Percentiles rank a stretch among this genome's conserved stretches.
Conservation (phyloP, 352 stramenopile genomes). For the Globisporangium orthogonon region DNA sequence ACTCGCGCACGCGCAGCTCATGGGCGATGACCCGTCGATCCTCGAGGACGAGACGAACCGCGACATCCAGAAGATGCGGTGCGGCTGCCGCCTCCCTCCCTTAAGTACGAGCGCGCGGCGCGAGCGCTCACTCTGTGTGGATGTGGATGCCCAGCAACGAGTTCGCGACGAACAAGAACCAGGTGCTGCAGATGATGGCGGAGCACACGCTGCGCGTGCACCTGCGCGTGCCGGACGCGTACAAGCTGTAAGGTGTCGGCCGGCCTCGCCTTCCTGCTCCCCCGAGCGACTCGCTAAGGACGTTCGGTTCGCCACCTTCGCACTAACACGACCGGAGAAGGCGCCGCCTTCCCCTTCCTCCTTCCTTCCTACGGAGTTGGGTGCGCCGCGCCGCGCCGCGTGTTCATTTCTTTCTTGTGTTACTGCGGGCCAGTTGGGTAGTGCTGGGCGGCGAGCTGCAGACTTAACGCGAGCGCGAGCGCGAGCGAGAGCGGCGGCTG, state of each 20-base stretch:
- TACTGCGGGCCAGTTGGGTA: too few species aligned
- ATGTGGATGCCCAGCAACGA: constrained; percentile 23
- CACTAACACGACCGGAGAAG: too few species aligned
- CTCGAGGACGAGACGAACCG: constrained; percentile 71
- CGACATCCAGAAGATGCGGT: constrained; percentile 82
- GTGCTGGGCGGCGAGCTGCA: too few species aligned
- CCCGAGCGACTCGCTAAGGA: too few species aligned
- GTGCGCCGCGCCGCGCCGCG: too few species aligned
- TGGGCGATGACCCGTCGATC: constrained; percentile 73
- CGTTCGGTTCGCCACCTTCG: too few species aligned
- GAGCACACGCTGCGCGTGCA: constrained; percentile 63
- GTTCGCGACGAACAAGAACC: constrained; percentile 63
- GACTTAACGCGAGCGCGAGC: constrained; percentile 3
- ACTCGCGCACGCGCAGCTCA: constrained; percentile 28
- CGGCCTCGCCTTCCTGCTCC: too few species aligned
- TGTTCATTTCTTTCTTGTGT: too few species aligned
- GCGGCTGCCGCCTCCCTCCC: constrained; percentile 5
- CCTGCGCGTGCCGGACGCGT: constrained; percentile 57
- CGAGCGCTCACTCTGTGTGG: constrained; percentile 1
- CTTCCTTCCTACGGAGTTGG: too few species aligned
- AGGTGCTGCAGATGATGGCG: constrained; percentile 70
- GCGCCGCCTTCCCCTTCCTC: too few species aligned
- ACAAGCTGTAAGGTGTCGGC: constrained; percentile 33
- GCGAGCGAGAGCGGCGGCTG: constrained; percentile 21
- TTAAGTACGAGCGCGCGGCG: neutral